Base-by-base conservation (phyloP, 768 basidiomycete genomes). In the Boletus tomentosulus region DNA sequence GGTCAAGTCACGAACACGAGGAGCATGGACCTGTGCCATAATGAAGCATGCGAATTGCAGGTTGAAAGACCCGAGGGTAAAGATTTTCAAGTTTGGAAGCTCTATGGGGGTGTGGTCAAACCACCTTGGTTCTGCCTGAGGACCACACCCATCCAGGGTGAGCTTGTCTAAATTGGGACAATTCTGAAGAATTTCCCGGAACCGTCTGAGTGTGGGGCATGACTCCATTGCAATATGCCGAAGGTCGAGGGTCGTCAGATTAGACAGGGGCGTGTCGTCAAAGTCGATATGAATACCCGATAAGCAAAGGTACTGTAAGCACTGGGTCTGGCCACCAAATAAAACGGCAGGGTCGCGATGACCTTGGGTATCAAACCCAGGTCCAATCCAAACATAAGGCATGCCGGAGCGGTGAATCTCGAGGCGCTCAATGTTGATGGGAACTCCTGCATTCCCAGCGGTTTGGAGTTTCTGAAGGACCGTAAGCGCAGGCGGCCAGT, bases 261-360 rank as follows among this genome's bases (percentile, higher is more conserved):
- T 81, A 31, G 65, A 60, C 9, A 85, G 28, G 48, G 66, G 50
- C 8, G 82, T 75, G 16, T 65, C 66, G 13, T 70, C 59, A 82
- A 86, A 89, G 66, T 87, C 76, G 55, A 87, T 69, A 56, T 82
- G 74, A 28, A 89, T 69, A 3, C 84, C 85, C 51, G 82, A 79
- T 30, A 86, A 62, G 35, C 78, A 74, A 39, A 88, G 60, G 59
- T 80, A 75, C 28, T 70, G 68, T 10, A 89, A 69, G n/a, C 65
- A 64, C 8, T 73, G 75, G 1, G 81, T 71, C 10, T 57, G 56
- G 2, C 70, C 76, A 16, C 81, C 79, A 50, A 78, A 84, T 55
- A 89, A 78, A 30, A 84, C 69, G 2, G 77, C 46, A 57, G 67
- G 65, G 49, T 67, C 55, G 22, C 59, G 58, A 49, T 74, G 64